Base-by-base conservation (phyloP, 1,284 basidiomycete species). In the Tylopilus sp. region DNA sequence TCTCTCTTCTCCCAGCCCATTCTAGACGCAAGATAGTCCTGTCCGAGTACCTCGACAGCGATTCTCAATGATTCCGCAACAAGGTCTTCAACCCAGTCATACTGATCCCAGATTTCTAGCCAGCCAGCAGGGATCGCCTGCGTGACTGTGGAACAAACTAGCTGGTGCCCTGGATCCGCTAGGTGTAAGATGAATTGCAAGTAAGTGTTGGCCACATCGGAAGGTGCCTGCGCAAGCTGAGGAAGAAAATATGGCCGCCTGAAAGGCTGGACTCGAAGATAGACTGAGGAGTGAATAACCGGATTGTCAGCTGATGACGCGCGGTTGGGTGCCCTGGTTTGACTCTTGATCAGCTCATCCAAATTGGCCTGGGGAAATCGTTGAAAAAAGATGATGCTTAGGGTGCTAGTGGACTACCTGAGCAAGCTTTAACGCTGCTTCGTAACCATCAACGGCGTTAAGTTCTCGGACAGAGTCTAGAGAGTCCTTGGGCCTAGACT, bases 81-180 rank as follows among this genome's bases (percentile, higher is more conserved):
- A 21, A 88, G 70, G 65, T 97, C 92, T 69, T 97, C 95, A 5
- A 97, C 92, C 95, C 95, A 97, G 44, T 95, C 91, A 64, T 92
- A 89, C 53, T 88, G 81, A 64, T 96, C 93, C 81, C 90, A 93
- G 29, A 95, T 74, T 1, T 84, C 81, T 46, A 97, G 68, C 94
- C 94, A 97, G 48, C 78, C 73, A 7, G 71, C 76, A 0, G 94
- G 92, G 11, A 93, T 76, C 7, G 82, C 77, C 64, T 97, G 94
- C 6, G 89, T 89, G 44, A 90, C 67, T 0, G 89, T 90, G 7
- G 82, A 82, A 63, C 86, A 86, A 6, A 76, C 74, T 43, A 97
- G 73, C 36, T 83, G 76, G 66, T 97, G 91, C 7, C 73, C 73
- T 4, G 93, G 90, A 68, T 97, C 94, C 30, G 78, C 79, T 5